phyloP scores from a whole-genome alignment of 2,329 filamentous ascomycete species.

The Botrytis porri region DNA sequence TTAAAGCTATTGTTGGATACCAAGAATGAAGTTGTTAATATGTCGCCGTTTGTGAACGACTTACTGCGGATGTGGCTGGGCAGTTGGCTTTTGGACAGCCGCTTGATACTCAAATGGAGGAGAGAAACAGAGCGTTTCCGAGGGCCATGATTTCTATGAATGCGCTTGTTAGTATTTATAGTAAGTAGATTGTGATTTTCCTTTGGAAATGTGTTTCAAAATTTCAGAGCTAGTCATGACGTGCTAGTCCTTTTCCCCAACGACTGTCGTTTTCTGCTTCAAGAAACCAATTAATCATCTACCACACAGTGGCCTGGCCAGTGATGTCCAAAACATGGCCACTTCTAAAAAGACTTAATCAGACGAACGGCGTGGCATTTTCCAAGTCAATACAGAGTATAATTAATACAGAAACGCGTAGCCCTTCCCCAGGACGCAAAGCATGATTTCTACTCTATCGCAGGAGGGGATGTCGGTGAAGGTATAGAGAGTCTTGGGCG shows the following conservation, averaged over 20 bases:
- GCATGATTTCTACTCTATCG: not conserved
- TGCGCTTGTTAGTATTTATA: too few relatives aligned
- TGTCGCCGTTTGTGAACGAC: too few relatives aligned
- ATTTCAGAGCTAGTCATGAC: too few relatives aligned
- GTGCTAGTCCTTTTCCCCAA: not conserved
- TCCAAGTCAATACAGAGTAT: not conserved
- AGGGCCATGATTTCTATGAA: too few relatives aligned
- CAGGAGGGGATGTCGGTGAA: not conserved
- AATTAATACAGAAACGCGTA: not conserved
- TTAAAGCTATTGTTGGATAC: too few relatives aligned
- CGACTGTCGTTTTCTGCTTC: not conserved
- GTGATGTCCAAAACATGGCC: not conserved
- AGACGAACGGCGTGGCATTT: not conserved
- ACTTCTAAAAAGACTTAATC: not conserved
- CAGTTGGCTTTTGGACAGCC: too few relatives aligned
- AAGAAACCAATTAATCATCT: not conserved
- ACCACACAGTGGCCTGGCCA: not conserved
- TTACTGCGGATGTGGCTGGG: too few relatives aligned
- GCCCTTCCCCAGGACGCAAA: not conserved
- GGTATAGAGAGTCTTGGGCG: not conserved
- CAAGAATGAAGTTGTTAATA: too few relatives aligned
- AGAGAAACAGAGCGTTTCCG: too few relatives aligned
- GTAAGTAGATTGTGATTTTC: too few relatives aligned
- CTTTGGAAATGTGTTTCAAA: too few relatives aligned
- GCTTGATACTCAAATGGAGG: too few relatives aligned